Evolutionary conservation across 208 protist genomes (phyloP).

Genomic region (Leishmania braziliensis): DNA sequence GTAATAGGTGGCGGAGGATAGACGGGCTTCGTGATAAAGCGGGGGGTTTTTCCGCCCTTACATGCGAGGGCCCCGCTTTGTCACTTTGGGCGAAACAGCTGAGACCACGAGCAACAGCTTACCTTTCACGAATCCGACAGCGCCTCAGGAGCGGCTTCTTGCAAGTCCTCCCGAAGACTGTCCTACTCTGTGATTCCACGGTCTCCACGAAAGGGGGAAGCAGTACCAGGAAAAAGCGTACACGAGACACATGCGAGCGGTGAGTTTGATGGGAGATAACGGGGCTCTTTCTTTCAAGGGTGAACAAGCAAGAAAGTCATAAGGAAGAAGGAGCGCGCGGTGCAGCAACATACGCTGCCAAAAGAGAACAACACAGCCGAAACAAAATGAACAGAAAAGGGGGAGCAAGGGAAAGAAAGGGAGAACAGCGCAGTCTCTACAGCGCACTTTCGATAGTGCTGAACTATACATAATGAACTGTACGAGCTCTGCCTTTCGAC

Average conservation of each 20-base stretch:
- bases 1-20: neutral
- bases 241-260: neutral
- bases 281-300: neutral
- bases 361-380: neutral
- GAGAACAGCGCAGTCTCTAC: neutral
- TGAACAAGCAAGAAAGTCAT: slow-evolving; percentile 13
- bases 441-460: neutral
- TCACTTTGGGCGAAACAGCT: neutral
- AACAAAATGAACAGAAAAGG: slow-evolving; percentile 1
- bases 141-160: slow-evolving; percentile 1
- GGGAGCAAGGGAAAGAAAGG: neutral
- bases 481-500: neutral
- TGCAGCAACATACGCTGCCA: slow-evolving; percentile 5
- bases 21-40: neutral
- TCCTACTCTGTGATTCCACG: neutral
- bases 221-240: neutral
- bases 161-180: neutral
- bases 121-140: neutral
- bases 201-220: neutral
- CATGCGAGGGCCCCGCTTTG: neutral
- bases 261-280: neutral
- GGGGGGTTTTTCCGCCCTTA: neutral
- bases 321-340: slow-evolving; percentile 10
- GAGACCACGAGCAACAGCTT: neutral
- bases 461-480: slow-evolving; percentile 2